Evolutionary conservation across 2,329 filamentous ascomycete species (phyloP), one percentile per base, ranked within the genome.

Genomic region (Xylariales sp.): DNA sequence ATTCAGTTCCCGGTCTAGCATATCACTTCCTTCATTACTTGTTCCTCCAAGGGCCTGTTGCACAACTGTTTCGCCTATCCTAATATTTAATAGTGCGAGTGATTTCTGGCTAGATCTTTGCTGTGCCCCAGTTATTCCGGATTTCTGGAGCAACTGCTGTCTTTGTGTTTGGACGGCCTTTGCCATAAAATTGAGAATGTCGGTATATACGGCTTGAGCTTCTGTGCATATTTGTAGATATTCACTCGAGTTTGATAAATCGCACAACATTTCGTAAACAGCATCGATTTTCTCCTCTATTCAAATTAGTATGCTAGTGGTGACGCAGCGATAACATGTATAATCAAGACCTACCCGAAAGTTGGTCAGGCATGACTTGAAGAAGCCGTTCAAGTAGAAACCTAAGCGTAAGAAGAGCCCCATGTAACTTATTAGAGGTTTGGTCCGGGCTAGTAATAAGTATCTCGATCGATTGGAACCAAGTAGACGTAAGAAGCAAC

Each of bases 401-500:
- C 63, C 85, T 87, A 8, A 87, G 76, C 0, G 86, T 83, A 58
- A 91, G 73, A 1, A 91, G 80, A 2, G 83, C 79, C 1, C 90
- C 90, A 69, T 92, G 90, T 0, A 88, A 75, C 36, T 81, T 78
- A 69, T 91, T 91, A 50, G 83, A 80, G 1, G 79, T 79, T 7
- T 76, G 74, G 0, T 68, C 69, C 1, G 78, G 74, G 6, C 76
- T 71, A 3, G 68, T 69, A 9, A 86, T 76, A 1, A 86, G 75
- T 14, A 69, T 66, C 32, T 75, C 76, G 4, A 88, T 75, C 0
- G 77, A 76, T 9, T 73, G 72, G 0, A 85, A 75, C 86, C 87
- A 89, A 30, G 81, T 78, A 3, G 83, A 78, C 18, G 84, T 81
- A 1, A 89, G 77, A 28, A 90, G 79, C 68, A 91, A 88, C 0